Evolutionary conservation across 1,284 basidiomycete genomes (phyloP), one percentile per base, ranked within the genome.

Genomic region (Phellinidium pouzarii): DNA sequence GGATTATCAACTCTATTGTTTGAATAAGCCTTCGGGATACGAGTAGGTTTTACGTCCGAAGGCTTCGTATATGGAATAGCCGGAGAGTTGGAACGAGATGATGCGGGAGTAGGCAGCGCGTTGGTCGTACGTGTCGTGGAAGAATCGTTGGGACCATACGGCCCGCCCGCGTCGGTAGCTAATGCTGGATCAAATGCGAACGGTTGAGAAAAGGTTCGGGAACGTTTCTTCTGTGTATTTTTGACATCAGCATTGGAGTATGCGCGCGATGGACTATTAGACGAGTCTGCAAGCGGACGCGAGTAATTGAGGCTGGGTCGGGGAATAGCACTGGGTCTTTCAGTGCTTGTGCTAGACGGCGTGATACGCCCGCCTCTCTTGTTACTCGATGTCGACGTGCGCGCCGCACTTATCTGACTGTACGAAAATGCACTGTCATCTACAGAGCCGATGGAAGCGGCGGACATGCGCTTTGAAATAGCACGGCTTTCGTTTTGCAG

Each of bases 401-500:
- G 26, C 7, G 50, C 19, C 6, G 11, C 25, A 12, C 3, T 40
- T 23, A 23, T 34, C 29, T 48, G 29, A 11, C 29, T 9, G 23
- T 43, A 34, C 8, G 51, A 19, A 23, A 47, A 37, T 49, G 43
- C 25, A 29, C 40, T 37, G 46, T 66, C 60, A 50, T 75, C 75
- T 61, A 72, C 73, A n/a, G 81, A 80, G 19, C 73, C 70, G 46
- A 86, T 72, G 44, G 86, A 87, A 26, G 82, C 74, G 56, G 81
- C 77, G 50, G 86, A 88, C 65, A 89, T 79, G 55, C 86, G 80
- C 59, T 78, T 81, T 31, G 87, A 73, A 55, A 89, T 72, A 17
- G 78, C 79, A 40, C 79, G 75, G 61, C 84, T 87, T 69, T 89
- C 86, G 58, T 71, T 76, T 67, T 89, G 79, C 17, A 89, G 76